Conservation (phyloP, 23 red algal species). For the Cyanidiococcus yangmingshanensis region DNA sequence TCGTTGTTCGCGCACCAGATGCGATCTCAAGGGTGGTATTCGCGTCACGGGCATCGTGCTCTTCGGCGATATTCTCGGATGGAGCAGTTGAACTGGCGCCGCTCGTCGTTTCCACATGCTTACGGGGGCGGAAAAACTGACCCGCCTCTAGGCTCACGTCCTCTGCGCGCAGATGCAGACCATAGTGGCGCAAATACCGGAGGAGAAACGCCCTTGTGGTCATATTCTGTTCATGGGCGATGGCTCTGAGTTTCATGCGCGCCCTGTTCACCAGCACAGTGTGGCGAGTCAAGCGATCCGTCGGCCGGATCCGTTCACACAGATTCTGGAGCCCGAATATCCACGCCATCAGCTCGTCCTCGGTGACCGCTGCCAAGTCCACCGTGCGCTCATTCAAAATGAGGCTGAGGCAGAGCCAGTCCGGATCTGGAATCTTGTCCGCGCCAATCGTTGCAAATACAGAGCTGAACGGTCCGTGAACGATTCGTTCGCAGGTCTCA, state of each 20-base stretch:
- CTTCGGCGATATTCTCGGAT: neutral
- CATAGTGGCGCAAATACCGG: conserved; percentile 34
- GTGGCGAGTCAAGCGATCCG: conserved; percentile 8
- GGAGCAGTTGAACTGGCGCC: neutral
- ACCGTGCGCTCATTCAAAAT: conserved; percentile 49
- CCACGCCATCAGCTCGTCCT: conserved; percentile 65
- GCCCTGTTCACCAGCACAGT: conserved; percentile 32
- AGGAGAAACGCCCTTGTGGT: conserved; percentile 57
- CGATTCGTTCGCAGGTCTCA: conserved; percentile 34
- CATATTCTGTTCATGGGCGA: conserved; percentile 44
- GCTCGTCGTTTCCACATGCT: neutral
- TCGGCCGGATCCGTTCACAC: conserved; percentile 23
- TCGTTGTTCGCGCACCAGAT: neutral
- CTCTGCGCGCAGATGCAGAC: conserved; percentile 18
- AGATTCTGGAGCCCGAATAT: conserved; percentile 72
- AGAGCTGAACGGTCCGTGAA: conserved; percentile 49
- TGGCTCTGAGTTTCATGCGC: conserved; percentile 45
- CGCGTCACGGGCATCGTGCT: neutral
- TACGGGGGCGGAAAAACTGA: neutral
- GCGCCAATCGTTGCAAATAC: conserved; percentile 31
- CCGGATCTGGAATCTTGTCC: conserved; percentile 39
- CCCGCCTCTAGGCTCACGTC: neutral
- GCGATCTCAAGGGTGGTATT: neutral
- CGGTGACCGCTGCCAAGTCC: conserved; percentile 47
- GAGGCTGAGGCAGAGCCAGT: conserved; percentile 71